These are phyloP conservation scores for Botrytis porri DNA, from an alignment of 2,329 filamentous ascomycete genomes.

Conservation along the genomic window DNA sequence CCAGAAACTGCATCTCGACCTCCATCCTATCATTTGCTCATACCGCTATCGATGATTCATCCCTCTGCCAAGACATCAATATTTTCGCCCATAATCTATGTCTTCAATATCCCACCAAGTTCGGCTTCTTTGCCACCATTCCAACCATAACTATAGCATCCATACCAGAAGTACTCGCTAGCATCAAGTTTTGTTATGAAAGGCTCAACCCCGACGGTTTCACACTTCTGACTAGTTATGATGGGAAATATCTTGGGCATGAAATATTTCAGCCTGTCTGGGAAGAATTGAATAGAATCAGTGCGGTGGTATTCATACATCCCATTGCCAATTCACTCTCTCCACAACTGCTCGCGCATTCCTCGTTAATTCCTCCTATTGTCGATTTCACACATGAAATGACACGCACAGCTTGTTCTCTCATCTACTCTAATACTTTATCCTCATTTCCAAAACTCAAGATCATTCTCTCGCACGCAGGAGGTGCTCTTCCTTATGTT, in stretches of 20 bases:
- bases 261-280: background rate
- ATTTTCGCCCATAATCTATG: background rate
- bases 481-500: constrained; percentile 39
- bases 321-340: background rate
- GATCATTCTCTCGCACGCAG: constrained; percentile 49
- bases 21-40: constrained; percentile 11
- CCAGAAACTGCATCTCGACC: constrained; percentile 1
- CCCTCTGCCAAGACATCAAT: constrained; percentile 3
- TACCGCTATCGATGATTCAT: background rate
- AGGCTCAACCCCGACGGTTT: constrained; percentile 3
- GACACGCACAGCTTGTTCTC: constrained; percentile 43
- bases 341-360: background rate
- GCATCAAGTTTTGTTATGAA: background rate
- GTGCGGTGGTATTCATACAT: constrained; percentile 7
- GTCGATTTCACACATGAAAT: constrained; percentile 49
- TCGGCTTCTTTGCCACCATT: constrained; percentile 15
- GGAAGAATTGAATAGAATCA: constrained; percentile 8
- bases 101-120: constrained; percentile 1
- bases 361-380: constrained; percentile 38
- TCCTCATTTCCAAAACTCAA: constrained; percentile 40
- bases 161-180: background rate
- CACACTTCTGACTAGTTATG: constrained; percentile 8
- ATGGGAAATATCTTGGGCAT: constrained; percentile 9
- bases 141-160: background rate
- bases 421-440: constrained; percentile 40